phyloP scores from a whole-genome alignment of 148 eudicot genomes.

The Pouteria glomerata region DNA sequence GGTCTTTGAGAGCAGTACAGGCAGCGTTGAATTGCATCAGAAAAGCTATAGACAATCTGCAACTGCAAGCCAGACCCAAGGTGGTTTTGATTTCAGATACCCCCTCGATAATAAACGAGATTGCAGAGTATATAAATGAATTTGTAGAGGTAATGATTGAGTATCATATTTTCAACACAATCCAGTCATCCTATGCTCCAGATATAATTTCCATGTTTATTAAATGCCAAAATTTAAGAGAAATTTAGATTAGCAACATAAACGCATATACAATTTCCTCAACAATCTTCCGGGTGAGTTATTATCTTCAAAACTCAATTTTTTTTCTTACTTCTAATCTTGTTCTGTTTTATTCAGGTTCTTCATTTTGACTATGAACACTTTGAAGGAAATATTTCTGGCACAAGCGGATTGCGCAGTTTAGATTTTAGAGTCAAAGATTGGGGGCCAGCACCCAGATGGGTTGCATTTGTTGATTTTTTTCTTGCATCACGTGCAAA shows the following conservation, averaged over 20 bases:
- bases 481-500: conserved; percentile 86
- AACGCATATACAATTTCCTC: background rate
- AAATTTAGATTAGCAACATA: background rate
- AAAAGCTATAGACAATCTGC: conserved; percentile 38
- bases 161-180: background rate
- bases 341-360: conserved; percentile 40
- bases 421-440: conserved; percentile 66
- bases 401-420: conserved; percentile 20
- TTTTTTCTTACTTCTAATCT: background rate
- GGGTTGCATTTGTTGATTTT: conserved; percentile 98
- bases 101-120: conserved; percentile 54
- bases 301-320: background rate
- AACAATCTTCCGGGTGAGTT: background rate
- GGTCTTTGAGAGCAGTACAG: conserved; percentile 66
- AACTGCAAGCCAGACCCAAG: conserved; percentile 39
- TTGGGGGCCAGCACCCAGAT: conserved; percentile 98
- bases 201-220: background rate
- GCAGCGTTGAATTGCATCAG: conserved; percentile 71
- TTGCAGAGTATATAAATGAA: conserved; percentile 43
- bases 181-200: background rate
- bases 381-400: conserved; percentile 57
- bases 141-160: conserved; percentile 59
- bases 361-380: conserved; percentile 69
- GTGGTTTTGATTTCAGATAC: conserved; percentile 81
- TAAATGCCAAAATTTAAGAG: background rate